phyloP scores from a whole-genome alignment of 2,329 filamentous ascomycete genomes.

The Byssothecium circinans region DNA sequence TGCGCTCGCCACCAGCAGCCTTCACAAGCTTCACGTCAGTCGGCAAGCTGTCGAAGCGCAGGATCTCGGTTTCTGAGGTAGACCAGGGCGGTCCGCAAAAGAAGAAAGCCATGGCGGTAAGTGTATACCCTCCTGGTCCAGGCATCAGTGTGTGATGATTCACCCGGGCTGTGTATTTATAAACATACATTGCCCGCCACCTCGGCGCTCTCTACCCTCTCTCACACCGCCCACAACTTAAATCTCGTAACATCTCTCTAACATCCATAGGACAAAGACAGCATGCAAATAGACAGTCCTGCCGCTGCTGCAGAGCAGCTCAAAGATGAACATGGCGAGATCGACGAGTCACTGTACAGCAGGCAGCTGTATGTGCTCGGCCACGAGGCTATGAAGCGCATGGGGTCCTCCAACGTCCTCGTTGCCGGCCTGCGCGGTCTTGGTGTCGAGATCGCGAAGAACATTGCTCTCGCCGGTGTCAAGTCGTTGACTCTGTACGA shows the following conservation, averaged over 20 bases:
- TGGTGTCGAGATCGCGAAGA: constrained; percentile 98
- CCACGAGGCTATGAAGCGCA: constrained; percentile 93
- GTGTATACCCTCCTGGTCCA: constrained; percentile 16
- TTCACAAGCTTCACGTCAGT: constrained; percentile 26
- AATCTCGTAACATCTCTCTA: background rate
- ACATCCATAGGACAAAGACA: constrained; percentile 48
- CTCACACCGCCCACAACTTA: background rate
- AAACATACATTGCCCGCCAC: constrained; percentile 18
- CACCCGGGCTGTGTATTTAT: constrained; percentile 30
- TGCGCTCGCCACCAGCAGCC: constrained; percentile 21
- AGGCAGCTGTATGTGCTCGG: constrained; percentile 72
- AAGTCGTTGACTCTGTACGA: constrained; percentile 96
- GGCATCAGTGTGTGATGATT: constrained; percentile 9
- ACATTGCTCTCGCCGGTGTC: constrained; percentile 95
- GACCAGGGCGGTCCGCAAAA: constrained; percentile 44
- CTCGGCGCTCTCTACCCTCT: constrained; percentile 6
- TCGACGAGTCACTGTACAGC: constrained; percentile 69
- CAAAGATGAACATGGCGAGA: constrained; percentile 61
- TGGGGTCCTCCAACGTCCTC: constrained; percentile 93
- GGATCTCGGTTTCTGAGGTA: constrained; percentile 32
- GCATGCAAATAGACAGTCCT: constrained; percentile 65
- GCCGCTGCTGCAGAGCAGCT: constrained; percentile 61
- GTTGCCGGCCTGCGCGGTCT: constrained; percentile 90
- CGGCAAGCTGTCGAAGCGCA: constrained; percentile 49
- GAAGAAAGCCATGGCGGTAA: constrained; percentile 48